These are phyloP conservation scores for Cronartium quercuum DNA, from an alignment of 1,284 basidiomycete genomes.

Conservation along the genomic window DNA sequence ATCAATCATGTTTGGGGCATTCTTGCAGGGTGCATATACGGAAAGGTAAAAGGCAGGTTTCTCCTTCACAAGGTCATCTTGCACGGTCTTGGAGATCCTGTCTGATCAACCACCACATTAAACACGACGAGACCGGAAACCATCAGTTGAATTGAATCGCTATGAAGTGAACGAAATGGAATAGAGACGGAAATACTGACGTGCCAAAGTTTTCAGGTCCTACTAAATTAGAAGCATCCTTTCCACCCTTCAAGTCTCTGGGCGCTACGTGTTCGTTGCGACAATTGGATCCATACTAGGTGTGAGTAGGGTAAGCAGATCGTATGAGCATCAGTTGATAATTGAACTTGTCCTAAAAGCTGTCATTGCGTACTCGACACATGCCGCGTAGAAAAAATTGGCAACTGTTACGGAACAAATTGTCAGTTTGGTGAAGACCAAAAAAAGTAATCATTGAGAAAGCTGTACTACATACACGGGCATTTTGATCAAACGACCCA, in stretches of 20 bases:
- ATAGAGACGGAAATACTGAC: neutral
- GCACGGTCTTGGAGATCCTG: conserved; percentile 10
- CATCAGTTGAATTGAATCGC: neutral
- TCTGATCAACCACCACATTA: neutral
- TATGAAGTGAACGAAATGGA: too few relatives aligned
- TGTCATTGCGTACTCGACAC: neutral
- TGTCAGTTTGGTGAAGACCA: too few relatives aligned
- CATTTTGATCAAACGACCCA: neutral
- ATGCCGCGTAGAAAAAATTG: neutral
- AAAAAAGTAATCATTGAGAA: too few relatives aligned
- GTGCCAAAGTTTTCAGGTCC: neutral
- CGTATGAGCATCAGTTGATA: neutral
- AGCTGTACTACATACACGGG: neutral
- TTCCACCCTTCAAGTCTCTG: neutral
- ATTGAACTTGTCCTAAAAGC: neutral
- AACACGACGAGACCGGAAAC: neutral
- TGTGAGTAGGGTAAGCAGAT: neutral
- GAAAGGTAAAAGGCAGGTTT: conserved; percentile 33
- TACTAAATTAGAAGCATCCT: neutral
- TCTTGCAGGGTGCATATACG: conserved; percentile 18
- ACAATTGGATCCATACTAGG: neutral
- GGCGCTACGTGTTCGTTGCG: neutral
- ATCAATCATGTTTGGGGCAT: conserved; percentile 25
- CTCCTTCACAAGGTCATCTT: conserved; percentile 14
- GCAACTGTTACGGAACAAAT: neutral